Evolutionary conservation across 2,329 filamentous ascomycete species (phyloP), one percentile per base, ranked within the genome.

Genomic region (Hirsutella thompsonii): DNA sequence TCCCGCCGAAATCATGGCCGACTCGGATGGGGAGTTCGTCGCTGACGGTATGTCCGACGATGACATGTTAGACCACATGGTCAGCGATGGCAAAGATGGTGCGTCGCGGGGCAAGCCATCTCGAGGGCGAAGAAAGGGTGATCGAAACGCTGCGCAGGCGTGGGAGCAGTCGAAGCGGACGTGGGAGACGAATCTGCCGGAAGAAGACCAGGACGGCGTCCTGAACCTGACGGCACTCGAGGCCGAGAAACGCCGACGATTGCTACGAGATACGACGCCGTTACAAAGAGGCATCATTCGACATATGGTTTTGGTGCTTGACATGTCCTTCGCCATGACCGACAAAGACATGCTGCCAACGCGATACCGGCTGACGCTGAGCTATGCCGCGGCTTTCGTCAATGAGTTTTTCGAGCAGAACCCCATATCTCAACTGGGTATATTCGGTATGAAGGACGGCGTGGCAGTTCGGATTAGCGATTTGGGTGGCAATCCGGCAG

Each of bases 401-500:
- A 75, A 81, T 44, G 90, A 95, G 59, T 98, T 87, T 64, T 98
- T 96, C 57, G 92, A 96, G 62, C 92, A 98, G 62, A 98, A 98
- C 54, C 92, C 92, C 10, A 96, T 98, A 49, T 94, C 88, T 9
- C 92, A 98, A 63, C 75, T 98, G 42, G 89, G 84, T 20, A 82
- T 98, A 23, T 69, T 98, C 32, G 90, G 85, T 39, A 94, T 96
- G 84, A 78, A 85, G 46, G 92, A 96, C 58, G 92, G 92, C 14
- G 70, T 96, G 14, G 89, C 89, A 2, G 69, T 93, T 20, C 72
- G 85, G 32, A 76, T 98, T 47, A 92, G 83, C 55, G 86, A 94
- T 55, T 81, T 96, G 69, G 83, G 83, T 42, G 92, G 92, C 9
- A 95, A 95, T 55, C 88, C 90, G 3, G 81, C 81, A 8, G 86